phyloP scores from a whole-genome alignment of 306 rosid species.

The Ormosia semicastrata region DNA sequence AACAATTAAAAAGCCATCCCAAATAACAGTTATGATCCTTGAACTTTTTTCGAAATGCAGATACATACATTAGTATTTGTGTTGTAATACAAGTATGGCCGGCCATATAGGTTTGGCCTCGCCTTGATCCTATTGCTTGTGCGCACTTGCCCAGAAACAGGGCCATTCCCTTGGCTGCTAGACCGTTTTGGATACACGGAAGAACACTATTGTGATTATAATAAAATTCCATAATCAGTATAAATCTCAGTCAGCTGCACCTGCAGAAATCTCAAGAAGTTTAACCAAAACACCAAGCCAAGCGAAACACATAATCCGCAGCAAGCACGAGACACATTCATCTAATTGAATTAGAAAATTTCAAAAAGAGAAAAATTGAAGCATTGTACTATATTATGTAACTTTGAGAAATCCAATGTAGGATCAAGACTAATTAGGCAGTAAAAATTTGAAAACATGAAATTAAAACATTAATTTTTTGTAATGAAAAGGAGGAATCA shows the following conservation, averaged over 20 bases:
- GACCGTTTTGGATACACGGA: slow-evolving; percentile 74
- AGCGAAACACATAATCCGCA: too few relatives aligned
- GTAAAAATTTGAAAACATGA: too few relatives aligned
- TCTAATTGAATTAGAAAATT: too few relatives aligned
- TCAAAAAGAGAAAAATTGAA: too few relatives aligned
- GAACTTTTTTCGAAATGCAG: neutral
- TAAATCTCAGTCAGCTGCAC: slow-evolving; percentile 19
- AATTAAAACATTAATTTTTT: too few relatives aligned
- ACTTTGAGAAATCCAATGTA: too few relatives aligned
- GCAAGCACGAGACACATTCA: too few relatives aligned
- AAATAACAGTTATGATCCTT: neutral
- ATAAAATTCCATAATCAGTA: slow-evolving; percentile 15
- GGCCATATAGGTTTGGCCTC: slow-evolving; percentile 54
- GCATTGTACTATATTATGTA: too few relatives aligned
- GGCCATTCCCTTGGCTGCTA: slow-evolving; percentile 45
- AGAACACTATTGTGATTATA: slow-evolving; percentile 20
- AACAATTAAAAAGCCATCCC: neutral
- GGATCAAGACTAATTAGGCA: too few relatives aligned
- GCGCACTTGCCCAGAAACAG: slow-evolving; percentile 58
- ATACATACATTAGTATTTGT: slow-evolving; percentile 38
- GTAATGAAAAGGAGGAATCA: too few relatives aligned
- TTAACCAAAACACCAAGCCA: too few relatives aligned
- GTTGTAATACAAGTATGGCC: slow-evolving; percentile 48
- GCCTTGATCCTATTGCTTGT: slow-evolving; percentile 73
- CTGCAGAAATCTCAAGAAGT: slow-evolving; percentile 19